Evolutionary conservation across 2,329 filamentous ascomycete species (phyloP).

Genomic region (Fusarium sp.): DNA sequence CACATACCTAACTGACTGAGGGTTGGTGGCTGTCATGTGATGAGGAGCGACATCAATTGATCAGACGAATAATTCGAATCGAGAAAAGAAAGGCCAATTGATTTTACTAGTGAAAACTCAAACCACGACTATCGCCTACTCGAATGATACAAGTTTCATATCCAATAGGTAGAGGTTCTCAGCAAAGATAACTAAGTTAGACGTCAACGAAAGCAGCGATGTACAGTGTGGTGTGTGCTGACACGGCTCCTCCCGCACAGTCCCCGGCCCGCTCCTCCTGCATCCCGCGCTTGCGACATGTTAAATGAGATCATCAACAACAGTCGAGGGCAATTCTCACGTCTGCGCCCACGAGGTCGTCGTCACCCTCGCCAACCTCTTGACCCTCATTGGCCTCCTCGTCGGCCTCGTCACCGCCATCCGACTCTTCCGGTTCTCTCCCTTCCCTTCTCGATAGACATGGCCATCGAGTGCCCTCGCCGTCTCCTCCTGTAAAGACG

Average conservation of each 20-base stretch:
- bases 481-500: conserved; percentile 12
- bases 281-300: neutral
- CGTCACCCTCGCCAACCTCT: neutral
- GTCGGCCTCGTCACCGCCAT: neutral
- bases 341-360: neutral
- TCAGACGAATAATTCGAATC: neutral
- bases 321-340: neutral
- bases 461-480: neutral
- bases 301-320: neutral
- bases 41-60: neutral
- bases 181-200: neutral
- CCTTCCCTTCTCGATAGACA: neutral
- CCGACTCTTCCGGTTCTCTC: neutral
- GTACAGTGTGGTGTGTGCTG: neutral
- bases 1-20: no score
- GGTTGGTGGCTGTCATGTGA: neutral
- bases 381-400: neutral
- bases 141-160: neutral
- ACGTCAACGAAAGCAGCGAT: neutral
- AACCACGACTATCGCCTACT: neutral
- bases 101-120: neutral
- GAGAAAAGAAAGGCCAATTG: neutral
- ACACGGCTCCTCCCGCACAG: neutral
- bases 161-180: neutral
- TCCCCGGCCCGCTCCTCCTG: neutral